These are phyloP conservation scores for Kodamaea fungicola DNA, from an alignment of 1,139 yeast species.

Conservation along the genomic window DNA sequence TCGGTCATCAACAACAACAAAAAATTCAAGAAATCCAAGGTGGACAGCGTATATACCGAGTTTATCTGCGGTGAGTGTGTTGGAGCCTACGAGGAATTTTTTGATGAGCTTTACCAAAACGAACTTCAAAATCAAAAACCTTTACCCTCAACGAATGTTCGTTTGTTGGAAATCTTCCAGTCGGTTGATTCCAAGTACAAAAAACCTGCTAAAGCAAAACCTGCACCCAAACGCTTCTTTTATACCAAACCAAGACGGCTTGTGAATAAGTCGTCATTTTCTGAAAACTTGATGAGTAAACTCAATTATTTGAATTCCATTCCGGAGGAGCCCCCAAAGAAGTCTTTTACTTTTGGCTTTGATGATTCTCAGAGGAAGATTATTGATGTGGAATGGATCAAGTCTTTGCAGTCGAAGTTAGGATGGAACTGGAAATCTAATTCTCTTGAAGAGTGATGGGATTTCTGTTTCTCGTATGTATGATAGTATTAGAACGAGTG, in stretches of 20 bases:
- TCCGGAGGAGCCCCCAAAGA: slow-evolving; percentile 10
- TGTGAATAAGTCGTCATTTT: slow-evolving; percentile 15
- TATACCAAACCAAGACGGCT: slow-evolving; percentile 11
- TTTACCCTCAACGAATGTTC: slow-evolving; percentile 7
- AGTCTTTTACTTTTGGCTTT: neutral
- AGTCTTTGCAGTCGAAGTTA: slow-evolving; percentile 24
- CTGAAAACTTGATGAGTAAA: slow-evolving; percentile 23
- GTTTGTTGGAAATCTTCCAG: slow-evolving; percentile 22
- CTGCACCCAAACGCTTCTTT: slow-evolving; percentile 11
- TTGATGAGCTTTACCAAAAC: slow-evolving; percentile 28
- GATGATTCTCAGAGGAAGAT: neutral
- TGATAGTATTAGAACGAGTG: neutral
- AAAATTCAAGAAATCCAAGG: slow-evolving; percentile 11
- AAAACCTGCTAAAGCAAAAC: slow-evolving; percentile 4
- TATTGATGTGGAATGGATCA: slow-evolving; percentile 25
- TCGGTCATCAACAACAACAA: slow-evolving; percentile 33
- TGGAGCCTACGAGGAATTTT: slow-evolving; percentile 52
- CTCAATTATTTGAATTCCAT: slow-evolving; percentile 21
- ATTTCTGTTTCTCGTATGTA: neutral
- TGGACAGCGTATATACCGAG: slow-evolving; percentile 34
- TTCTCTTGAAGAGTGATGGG: slow-evolving; percentile 3
- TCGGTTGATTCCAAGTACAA: slow-evolving; percentile 20
- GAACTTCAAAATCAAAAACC: slow-evolving; percentile 9
- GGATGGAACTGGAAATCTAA: slow-evolving; percentile 28
- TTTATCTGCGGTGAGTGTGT: slow-evolving; percentile 67